These are phyloP conservation scores for Huntiella decipiens DNA, from an alignment of 2,329 filamentous ascomycete species.

Conservation along the genomic window DNA sequence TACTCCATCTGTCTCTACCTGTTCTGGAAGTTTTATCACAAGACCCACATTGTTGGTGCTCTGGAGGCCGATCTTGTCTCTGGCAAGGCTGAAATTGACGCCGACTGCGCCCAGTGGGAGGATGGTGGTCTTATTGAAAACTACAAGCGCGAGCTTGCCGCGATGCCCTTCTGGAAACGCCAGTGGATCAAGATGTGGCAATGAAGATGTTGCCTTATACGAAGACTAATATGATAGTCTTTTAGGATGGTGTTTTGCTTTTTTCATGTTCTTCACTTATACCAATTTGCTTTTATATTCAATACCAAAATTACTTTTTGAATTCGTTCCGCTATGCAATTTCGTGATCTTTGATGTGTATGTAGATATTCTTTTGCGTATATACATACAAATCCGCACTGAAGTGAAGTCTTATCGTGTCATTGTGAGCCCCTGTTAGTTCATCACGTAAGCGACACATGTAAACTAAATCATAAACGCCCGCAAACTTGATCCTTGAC, in stretches of 20 bases:
- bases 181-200: slow-evolving; percentile 24
- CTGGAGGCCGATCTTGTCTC: slow-evolving; percentile 41
- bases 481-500: too few species aligned
- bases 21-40: slow-evolving; percentile 46
- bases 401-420: too few species aligned
- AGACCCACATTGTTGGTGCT: slow-evolving; percentile 35
- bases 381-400: too few species aligned
- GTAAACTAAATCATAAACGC: too few species aligned
- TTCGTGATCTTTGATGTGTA: not conserved
- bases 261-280: not conserved
- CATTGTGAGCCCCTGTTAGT: too few species aligned
- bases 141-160: slow-evolving; percentile 19
- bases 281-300: not conserved
- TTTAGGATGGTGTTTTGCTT: not conserved
- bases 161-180: slow-evolving; percentile 20
- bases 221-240: too few species aligned
- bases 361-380: too few species aligned
- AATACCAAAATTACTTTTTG: not conserved
- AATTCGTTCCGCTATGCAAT: not conserved
- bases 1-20: slow-evolving; percentile 39
- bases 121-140: slow-evolving; percentile 28
- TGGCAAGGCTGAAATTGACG: slow-evolving; percentile 47
- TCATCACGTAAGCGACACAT: too few species aligned
- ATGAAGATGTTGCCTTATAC: not conserved
- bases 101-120: slow-evolving; percentile 27